Percentiles rank a stretch among this genome's conserved stretches.
Conservation (phyloP, 495 filamentous ascomycete genomes). For the Penicillium paradoxum region DNA sequence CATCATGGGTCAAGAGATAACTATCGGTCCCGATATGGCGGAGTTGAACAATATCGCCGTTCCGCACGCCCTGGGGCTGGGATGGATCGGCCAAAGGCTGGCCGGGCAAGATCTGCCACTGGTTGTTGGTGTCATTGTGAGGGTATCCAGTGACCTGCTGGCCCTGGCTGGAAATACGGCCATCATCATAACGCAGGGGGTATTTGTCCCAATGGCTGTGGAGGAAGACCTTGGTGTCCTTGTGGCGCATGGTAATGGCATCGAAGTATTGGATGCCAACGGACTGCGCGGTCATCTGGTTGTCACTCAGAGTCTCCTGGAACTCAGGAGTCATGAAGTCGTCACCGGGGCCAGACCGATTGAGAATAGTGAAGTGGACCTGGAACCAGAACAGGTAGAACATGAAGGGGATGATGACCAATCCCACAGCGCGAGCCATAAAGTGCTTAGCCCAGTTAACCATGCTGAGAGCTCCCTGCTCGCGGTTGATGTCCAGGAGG, state of each 20-base stretch:
- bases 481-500: slow-evolving; percentile 80
- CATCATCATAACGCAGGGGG: slow-evolving; percentile 93
- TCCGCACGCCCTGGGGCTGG: slow-evolving; percentile 61
- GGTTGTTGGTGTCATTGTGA: slow-evolving; percentile 97
- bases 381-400: slow-evolving; percentile 99
- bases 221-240: slow-evolving; percentile 93
- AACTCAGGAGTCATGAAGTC: slow-evolving; percentile 99
- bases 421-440: slow-evolving; percentile 69
- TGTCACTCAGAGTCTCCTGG: slow-evolving; percentile 93
- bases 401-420: slow-evolving; percentile 88
- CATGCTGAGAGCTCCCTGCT: slow-evolving; percentile 69
- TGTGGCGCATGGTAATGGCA: slow-evolving; percentile 80
- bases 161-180: slow-evolving; percentile 92
- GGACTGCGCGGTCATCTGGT: slow-evolving; percentile 81
- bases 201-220: slow-evolving; percentile 90
- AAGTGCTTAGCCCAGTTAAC: slow-evolving; percentile 85
- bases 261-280: slow-evolving; percentile 88
- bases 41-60: slow-evolving; percentile 83
- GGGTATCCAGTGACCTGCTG: slow-evolving; percentile 98
- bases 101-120: slow-evolving; percentile 87
- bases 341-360: slow-evolving; percentile 85
- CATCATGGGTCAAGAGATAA: slow-evolving; percentile 91
- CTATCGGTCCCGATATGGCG: slow-evolving; percentile 83
- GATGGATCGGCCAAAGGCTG: slow-evolving; percentile 46
- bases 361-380: slow-evolving; percentile 91